phyloP scores from a whole-genome alignment of 768 basidiomycete genomes.

The Termitomyces sp. region DNA sequence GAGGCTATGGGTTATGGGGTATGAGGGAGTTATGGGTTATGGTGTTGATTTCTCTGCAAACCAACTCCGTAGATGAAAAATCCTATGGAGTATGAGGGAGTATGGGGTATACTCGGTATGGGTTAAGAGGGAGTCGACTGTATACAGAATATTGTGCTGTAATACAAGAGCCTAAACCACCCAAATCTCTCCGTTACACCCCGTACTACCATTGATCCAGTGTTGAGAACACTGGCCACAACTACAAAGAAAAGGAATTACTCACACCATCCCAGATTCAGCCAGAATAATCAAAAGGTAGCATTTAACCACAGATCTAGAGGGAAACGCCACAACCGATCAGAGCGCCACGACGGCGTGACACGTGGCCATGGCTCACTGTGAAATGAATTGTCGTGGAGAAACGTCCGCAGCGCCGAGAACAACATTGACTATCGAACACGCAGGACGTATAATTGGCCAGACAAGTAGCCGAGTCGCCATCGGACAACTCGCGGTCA shows the following conservation, averaged over 20 bases:
- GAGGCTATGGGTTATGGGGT: too few relatives aligned
- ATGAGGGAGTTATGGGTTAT: too few relatives aligned
- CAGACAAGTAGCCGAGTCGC: not conserved
- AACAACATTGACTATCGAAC: conserved; percentile 1
- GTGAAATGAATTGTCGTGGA: not conserved
- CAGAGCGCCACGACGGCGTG: not conserved
- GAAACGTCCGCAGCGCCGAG: not conserved
- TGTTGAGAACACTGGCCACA: not conserved
- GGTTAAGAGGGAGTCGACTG: too few relatives aligned
- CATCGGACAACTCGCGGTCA: not conserved
- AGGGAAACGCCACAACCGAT: not conserved
- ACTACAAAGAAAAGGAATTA: not conserved
- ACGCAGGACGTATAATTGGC: not conserved
- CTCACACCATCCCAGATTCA: not conserved
- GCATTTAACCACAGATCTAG: not conserved
- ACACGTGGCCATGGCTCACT: not conserved
- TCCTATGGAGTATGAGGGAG: too few relatives aligned
- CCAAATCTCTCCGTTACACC: not conserved
- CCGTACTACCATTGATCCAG: not conserved
- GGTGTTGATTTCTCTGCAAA: too few relatives aligned
- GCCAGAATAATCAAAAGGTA: not conserved
- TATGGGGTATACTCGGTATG: too few relatives aligned
- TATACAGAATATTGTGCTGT: too few relatives aligned
- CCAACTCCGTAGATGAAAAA: too few relatives aligned
- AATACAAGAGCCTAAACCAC: not conserved